Conservation (phyloP, 2,329 filamentous ascomycete species). For the Nannizziopsis arthrosporioides region DNA sequence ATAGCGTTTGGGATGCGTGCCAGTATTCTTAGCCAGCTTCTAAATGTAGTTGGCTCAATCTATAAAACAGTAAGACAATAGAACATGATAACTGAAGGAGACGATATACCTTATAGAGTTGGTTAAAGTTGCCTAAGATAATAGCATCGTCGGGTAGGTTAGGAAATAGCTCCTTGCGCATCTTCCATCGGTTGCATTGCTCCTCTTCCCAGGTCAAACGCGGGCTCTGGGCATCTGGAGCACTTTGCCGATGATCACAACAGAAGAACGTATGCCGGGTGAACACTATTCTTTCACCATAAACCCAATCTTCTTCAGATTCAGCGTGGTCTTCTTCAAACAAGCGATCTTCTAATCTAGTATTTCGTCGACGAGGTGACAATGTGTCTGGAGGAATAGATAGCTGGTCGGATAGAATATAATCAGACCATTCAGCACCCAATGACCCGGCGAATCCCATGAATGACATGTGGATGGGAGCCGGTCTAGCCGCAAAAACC, state of each 20-base stretch:
- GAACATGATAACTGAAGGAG: not conserved
- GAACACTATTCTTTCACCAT: slow-evolving; percentile 93
- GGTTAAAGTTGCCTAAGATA: slow-evolving; percentile 96
- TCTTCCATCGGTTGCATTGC: slow-evolving; percentile 69
- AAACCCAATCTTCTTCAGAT: slow-evolving; percentile 72
- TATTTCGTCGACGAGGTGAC: slow-evolving; percentile 64
- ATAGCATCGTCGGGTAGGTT: slow-evolving; percentile 67
- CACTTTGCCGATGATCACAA: slow-evolving; percentile 89
- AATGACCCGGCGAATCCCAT: slow-evolving; percentile 97
- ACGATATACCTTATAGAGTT: slow-evolving; percentile 77
- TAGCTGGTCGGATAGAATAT: slow-evolving; percentile 79
- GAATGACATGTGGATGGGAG: slow-evolving; percentile 97
- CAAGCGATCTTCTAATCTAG: slow-evolving; percentile 57
- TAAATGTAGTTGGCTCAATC: slow-evolving; percentile 96
- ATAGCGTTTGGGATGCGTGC: slow-evolving; percentile 74
- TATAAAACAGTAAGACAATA: slow-evolving; percentile 27
- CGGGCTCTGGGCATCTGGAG: slow-evolving; percentile 56
- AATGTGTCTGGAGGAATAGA: slow-evolving; percentile 75
- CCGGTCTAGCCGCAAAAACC: slow-evolving; percentile 86
- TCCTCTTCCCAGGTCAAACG: slow-evolving; percentile 72
- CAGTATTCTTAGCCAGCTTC: slow-evolving; percentile 87
- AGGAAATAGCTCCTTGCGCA: slow-evolving; percentile 89
- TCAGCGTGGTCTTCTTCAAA: slow-evolving; percentile 55
- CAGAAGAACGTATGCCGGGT: slow-evolving; percentile 95
- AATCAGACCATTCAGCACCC: slow-evolving; percentile 97